Evolutionary conservation across 2,329 filamentous ascomycete genomes (phyloP).

Genomic region (Amauroascus niger): DNA sequence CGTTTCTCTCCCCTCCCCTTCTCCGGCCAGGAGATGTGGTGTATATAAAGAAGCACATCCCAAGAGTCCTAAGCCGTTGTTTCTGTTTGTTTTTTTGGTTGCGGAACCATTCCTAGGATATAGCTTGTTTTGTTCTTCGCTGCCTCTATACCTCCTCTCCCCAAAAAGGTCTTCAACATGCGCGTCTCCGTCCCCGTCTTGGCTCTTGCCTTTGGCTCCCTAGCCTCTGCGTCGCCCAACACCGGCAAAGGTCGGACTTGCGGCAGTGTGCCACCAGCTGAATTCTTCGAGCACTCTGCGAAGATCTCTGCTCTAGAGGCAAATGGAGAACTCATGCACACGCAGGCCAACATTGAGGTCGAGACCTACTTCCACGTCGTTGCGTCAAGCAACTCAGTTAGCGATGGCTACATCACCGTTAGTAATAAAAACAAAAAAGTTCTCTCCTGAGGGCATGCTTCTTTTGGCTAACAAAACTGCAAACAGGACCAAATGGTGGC

Average conservation of each 20-base stretch:
- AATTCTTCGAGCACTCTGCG: constrained; percentile 2
- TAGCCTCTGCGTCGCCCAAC: constrained; percentile 6
- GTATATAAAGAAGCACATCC: background rate
- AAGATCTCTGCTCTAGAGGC: background rate
- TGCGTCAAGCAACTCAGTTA: constrained; percentile 25
- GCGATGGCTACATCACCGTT: constrained; percentile 27
- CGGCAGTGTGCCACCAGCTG: constrained; percentile 7
- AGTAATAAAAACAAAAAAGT: constrained; percentile 4
- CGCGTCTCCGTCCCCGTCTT: constrained; percentile 11
- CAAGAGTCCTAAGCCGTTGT: background rate
- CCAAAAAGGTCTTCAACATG: constrained; percentile 9
- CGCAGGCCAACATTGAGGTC: constrained; percentile 25
- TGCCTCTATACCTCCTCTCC: background rate
- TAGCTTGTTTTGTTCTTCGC: background rate
- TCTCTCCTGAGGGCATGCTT: background rate
- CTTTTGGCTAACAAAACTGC: background rate
- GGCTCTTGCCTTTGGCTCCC: constrained; percentile 11
- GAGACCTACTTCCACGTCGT: constrained; percentile 41
- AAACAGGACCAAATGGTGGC: constrained; percentile 13
- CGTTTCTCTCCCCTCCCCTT: background rate
- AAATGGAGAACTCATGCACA: background rate
- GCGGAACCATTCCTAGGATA: background rate
- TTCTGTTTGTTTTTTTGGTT: background rate
- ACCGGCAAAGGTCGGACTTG: constrained; percentile 3
- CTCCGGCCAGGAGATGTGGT: background rate